These are phyloP conservation scores for Naganishia kalamii DNA, from an alignment of 768 basidiomycete species.

Conservation along the genomic window DNA sequence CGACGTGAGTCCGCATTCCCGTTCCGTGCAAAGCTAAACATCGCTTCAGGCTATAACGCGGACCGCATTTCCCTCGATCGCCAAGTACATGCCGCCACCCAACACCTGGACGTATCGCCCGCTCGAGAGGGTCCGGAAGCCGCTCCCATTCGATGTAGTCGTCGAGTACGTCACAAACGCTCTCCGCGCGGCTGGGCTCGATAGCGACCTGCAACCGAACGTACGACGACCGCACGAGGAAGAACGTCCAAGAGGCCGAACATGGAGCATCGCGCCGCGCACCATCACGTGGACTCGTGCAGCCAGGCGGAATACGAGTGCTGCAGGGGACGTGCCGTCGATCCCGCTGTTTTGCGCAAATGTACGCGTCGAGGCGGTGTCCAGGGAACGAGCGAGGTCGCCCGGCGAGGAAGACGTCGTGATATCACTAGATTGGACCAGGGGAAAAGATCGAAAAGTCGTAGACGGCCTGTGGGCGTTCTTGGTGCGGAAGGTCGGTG, in stretches of 20 bases:
- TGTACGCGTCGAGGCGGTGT: background rate
- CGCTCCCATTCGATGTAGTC: background rate
- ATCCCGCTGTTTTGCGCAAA: constrained; percentile 15
- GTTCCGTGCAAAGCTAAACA: background rate
- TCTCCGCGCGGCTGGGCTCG: no score
- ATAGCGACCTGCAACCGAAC: no score
- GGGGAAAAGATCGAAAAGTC: constrained; percentile 30
- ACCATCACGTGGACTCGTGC: constrained; percentile 37
- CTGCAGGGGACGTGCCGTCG: background rate
- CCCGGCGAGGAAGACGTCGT: background rate
- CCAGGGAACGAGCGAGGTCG: background rate
- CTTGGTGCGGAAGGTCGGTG: constrained; percentile 33
- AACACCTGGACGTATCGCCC: constrained; percentile 28
- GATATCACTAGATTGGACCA: constrained; percentile 27
- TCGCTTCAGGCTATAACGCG: background rate
- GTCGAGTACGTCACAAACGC: background rate
- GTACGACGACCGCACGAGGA: no score
- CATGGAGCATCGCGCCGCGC: constrained; percentile 19
- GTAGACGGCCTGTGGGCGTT: constrained; percentile 40
- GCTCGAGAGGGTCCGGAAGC: constrained; percentile 16
- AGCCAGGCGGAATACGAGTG: background rate
- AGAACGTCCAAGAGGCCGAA: background rate
- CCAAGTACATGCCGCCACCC: constrained; percentile 21
- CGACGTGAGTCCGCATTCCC: constrained; percentile 58
- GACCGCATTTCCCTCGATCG: constrained; percentile 24